Conservation (phyloP, 768 basidiomycete genomes). For the Neoboletus magnificus region DNA sequence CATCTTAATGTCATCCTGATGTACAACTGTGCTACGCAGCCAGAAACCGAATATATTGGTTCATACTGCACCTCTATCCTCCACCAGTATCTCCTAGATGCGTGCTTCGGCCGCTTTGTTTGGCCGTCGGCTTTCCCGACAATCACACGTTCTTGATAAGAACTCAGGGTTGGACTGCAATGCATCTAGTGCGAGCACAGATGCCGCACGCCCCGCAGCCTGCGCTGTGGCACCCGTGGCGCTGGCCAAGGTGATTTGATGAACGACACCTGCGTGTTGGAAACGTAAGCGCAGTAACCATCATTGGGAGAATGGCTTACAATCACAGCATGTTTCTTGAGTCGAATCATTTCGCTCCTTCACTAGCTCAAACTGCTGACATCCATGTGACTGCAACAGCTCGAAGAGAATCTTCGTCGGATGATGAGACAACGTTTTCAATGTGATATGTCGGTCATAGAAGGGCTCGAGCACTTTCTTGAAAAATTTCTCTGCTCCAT, state of each 20-base stretch:
- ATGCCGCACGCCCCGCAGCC: slow-evolving; percentile 59
- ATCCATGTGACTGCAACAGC: slow-evolving; percentile 67
- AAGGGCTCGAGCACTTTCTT: slow-evolving; percentile 70
- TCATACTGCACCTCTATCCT: slow-evolving; percentile 19
- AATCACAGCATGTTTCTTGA: slow-evolving; percentile 45
- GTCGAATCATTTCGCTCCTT: slow-evolving; percentile 44
- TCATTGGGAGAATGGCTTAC: slow-evolving; percentile 36
- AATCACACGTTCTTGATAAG: slow-evolving; percentile 64
- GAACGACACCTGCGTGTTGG: slow-evolving; percentile 54
- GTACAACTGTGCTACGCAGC: slow-evolving; percentile 4
- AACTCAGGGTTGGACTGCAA: slow-evolving; percentile 63
- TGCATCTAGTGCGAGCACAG: slow-evolving; percentile 63
- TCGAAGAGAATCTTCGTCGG: slow-evolving; percentile 76
- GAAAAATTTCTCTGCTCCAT: slow-evolving; percentile 63
- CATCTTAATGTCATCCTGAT: background rate
- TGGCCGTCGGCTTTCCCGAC: slow-evolving; percentile 39
- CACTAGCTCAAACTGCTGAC: slow-evolving; percentile 58
- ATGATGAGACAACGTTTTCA: slow-evolving; percentile 71
- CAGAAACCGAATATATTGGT: background rate
- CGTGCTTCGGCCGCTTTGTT: slow-evolving; percentile 40
- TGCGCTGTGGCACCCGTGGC: slow-evolving; percentile 49
- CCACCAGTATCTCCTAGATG: slow-evolving; percentile 28
- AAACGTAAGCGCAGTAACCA: slow-evolving; percentile 16
- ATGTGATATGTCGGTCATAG: slow-evolving; percentile 69
- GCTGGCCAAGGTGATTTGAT: slow-evolving; percentile 59